phyloP scores from a whole-genome alignment of 768 basidiomycete genomes.

The Leccinum obscurum region DNA sequence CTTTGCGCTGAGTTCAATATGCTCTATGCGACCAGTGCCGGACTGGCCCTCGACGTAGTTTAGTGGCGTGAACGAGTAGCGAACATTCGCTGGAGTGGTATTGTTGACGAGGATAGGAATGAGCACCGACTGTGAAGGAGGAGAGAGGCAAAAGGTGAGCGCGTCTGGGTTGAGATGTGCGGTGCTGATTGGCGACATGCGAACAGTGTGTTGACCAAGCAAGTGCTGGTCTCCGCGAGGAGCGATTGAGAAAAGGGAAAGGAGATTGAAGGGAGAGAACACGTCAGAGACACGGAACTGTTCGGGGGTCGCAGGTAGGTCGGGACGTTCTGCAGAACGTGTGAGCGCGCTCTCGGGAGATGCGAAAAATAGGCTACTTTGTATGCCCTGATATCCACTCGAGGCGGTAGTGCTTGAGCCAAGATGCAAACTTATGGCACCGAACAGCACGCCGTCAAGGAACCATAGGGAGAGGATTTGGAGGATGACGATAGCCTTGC shows the following conservation, averaged over 20 bases:
- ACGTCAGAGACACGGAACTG: constrained; percentile 50
- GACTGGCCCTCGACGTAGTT: constrained; percentile 43
- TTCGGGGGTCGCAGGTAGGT: constrained; percentile 44
- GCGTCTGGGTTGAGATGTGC: constrained; percentile 82
- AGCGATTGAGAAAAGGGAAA: constrained; percentile 41
- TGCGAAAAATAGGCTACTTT: constrained; percentile 30
- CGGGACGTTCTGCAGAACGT: constrained; percentile 30
- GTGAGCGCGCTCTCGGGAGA: constrained; percentile 4
- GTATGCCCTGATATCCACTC: constrained; percentile 23
- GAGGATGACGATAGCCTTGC: constrained; percentile 58
- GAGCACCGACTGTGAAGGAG: constrained; percentile 53
- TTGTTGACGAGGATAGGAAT: constrained; percentile 90
- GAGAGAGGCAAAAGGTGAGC: constrained; percentile 71
- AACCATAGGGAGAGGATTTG: constrained; percentile 64
- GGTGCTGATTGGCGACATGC: constrained; percentile 92
- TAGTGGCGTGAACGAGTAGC: constrained; percentile 73
- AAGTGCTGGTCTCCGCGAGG: constrained; percentile 55
- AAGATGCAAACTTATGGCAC: constrained; percentile 62
- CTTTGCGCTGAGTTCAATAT: constrained; percentile 55
- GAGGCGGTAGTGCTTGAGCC: constrained; percentile 26
- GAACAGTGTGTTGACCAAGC: constrained; percentile 86
- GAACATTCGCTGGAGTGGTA: constrained; percentile 68
- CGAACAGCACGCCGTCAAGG: constrained; percentile 69
- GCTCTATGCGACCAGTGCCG: constrained; percentile 48
- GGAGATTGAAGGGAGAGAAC: constrained; percentile 50